Conservation (phyloP, 148 eudicot species). For the Amaranthus hypochondriacus region DNA sequence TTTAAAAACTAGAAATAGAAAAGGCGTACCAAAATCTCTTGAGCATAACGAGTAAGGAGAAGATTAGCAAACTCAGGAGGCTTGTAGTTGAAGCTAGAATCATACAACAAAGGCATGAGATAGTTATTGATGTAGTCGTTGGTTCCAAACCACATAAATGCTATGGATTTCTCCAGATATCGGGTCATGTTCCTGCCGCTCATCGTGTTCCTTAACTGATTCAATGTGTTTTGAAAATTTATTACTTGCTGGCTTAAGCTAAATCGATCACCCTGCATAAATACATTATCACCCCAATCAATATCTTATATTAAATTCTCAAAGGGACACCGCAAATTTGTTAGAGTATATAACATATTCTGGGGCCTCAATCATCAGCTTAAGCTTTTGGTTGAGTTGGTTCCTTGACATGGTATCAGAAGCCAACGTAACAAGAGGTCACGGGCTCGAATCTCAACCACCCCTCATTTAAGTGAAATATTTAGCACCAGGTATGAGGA, state of each 20-base stretch:
- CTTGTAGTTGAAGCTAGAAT: slow-evolving; percentile 51
- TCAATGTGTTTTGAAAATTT: slow-evolving; percentile 64
- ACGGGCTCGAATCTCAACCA: too few species aligned
- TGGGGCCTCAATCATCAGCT: too few species aligned
- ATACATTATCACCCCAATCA: too few species aligned
- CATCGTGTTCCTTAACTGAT: slow-evolving; percentile 49
- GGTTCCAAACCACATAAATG: slow-evolving; percentile 68
- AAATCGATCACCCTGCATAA: slow-evolving; percentile 64
- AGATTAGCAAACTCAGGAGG: slow-evolving; percentile 68
- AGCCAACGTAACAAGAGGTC: too few species aligned
- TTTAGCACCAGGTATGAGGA: too few species aligned
- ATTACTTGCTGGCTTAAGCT: slow-evolving; percentile 71
- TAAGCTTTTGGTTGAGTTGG: too few species aligned
- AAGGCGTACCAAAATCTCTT: slow-evolving; percentile 49
- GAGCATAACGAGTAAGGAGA: slow-evolving; percentile 59
- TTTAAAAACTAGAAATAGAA: neutral
- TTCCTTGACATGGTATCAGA: too few species aligned
- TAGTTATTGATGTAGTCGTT: slow-evolving; percentile 96
- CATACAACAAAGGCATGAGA: slow-evolving; percentile 59
- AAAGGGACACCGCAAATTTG: too few species aligned
- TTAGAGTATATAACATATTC: too few species aligned
- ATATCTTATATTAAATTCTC: too few species aligned
- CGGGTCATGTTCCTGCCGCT: slow-evolving; percentile 29
- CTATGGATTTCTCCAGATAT: slow-evolving; percentile 56
- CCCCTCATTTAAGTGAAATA: too few species aligned